Evolutionary conservation across 1,284 basidiomycete species (phyloP).

Genomic region (Grifola frondosa): DNA sequence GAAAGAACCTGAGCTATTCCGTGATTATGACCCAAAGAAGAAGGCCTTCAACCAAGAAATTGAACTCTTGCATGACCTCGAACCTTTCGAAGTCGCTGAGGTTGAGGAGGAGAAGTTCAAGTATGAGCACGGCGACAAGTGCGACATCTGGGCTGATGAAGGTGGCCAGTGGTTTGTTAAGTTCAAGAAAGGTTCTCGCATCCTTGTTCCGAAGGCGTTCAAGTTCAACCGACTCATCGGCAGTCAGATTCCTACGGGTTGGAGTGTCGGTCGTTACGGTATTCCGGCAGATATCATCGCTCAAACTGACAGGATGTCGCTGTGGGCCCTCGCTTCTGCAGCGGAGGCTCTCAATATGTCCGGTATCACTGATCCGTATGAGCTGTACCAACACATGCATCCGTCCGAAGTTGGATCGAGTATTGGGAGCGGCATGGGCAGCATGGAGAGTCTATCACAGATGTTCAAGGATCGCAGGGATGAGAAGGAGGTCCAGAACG

Average conservation of each 20-base stretch:
- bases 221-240: constrained; percentile 92
- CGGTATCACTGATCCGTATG: constrained; percentile 95
- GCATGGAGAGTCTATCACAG: constrained; percentile 80
- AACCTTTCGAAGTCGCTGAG: constrained; percentile 91
- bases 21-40: constrained; percentile 94
- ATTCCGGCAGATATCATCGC: constrained; percentile 95
- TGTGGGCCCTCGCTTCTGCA: constrained; percentile 94
- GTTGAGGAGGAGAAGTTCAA: constrained; percentile 94
- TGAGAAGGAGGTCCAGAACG: constrained; percentile 96
- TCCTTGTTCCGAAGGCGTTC: constrained; percentile 93
- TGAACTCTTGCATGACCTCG: constrained; percentile 93
- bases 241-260: constrained; percentile 95
- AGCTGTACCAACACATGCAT: constrained; percentile 94
- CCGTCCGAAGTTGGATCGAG: constrained; percentile 92
- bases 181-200: constrained; percentile 95
- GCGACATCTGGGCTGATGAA: constrained; percentile 88
- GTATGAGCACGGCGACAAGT: constrained; percentile 93
- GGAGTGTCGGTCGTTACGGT: constrained; percentile 93
- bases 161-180: constrained; percentile 95
- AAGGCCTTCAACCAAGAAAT: constrained; percentile 97
- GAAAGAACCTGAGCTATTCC: constrained; percentile 93
- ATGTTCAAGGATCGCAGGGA: constrained; percentile 99
- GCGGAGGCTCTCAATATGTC: constrained; percentile 97
- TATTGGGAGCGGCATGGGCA: constrained; percentile 96
- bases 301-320: constrained; percentile 87